Conservation (phyloP, 1,139 yeast species). For the Torulaspora globosa region DNA sequence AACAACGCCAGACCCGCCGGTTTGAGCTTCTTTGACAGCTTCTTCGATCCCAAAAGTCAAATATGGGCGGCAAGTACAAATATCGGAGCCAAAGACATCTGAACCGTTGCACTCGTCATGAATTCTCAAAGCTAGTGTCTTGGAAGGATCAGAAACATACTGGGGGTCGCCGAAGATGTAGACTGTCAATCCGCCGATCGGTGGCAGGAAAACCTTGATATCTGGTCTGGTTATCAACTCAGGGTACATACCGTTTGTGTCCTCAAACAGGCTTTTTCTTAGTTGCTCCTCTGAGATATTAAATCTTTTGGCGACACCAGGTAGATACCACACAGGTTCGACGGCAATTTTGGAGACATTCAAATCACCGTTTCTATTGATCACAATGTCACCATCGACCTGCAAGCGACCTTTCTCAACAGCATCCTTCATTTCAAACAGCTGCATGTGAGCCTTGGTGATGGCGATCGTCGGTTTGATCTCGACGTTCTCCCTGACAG, state of each 20-base stretch:
- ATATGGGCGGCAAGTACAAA: constrained; percentile 63
- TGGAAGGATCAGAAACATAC: constrained; percentile 46
- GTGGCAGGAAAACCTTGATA: constrained; percentile 57
- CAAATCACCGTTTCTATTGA: constrained; percentile 54
- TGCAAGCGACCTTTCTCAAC: constrained; percentile 47
- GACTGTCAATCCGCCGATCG: constrained; percentile 60
- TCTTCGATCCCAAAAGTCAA: constrained; percentile 57
- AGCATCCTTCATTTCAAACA: constrained; percentile 52
- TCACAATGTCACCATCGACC: constrained; percentile 55
- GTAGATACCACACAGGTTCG: constrained; percentile 64
- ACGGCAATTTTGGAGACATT: constrained; percentile 59
- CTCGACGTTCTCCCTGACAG: constrained; percentile 46
- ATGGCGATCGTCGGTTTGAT: constrained; percentile 59
- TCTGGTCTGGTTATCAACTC: constrained; percentile 61
- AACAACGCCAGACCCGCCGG: constrained; percentile 57
- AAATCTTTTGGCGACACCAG: constrained; percentile 59
- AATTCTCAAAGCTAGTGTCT: constrained; percentile 50
- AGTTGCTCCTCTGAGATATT: constrained; percentile 52
- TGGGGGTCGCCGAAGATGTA: constrained; percentile 59
- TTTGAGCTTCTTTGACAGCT: constrained; percentile 61
- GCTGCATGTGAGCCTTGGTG: constrained; percentile 57
- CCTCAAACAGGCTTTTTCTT: constrained; percentile 55
- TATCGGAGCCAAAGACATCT: constrained; percentile 63
- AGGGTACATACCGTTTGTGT: constrained; percentile 63
- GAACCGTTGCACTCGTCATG: constrained; percentile 66